Percentiles rank a stretch among this genome's conserved stretches.
Conservation (phyloP, 345 rosid species). For the Citrus maxima region DNA sequence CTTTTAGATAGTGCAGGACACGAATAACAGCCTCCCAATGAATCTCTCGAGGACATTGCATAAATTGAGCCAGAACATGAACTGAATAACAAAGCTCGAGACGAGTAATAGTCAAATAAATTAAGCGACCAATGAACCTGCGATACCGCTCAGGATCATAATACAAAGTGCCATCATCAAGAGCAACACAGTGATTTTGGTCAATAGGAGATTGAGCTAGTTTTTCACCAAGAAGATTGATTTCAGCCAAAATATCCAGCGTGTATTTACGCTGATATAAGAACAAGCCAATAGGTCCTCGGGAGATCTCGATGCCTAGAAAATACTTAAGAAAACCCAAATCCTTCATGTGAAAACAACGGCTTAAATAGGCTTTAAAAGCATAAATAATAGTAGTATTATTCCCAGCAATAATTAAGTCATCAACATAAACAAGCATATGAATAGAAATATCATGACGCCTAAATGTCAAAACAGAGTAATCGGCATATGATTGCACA, state of each 20-base stretch:
- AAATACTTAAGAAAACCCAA: background rate
- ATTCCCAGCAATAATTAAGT: background rate
- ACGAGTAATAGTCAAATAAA: background rate
- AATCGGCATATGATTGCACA: background rate
- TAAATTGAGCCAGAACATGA: background rate
- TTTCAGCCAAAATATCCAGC: background rate
- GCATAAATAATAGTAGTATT: no score
- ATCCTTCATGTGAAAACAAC: no score
- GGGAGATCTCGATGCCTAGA: slow-evolving; percentile 9
- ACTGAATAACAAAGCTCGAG: background rate
- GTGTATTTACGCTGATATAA: slow-evolving; percentile 3
- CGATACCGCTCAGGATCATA: background rate
- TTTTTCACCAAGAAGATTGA: background rate
- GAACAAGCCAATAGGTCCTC: background rate
- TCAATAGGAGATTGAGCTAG: background rate
- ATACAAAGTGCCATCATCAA: no score
- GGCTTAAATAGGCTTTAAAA: no score
- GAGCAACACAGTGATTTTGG: background rate
- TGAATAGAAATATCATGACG: background rate
- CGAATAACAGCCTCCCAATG: background rate
- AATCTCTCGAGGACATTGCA: background rate
- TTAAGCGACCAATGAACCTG: slow-evolving; percentile 4
- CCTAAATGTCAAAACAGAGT: background rate
- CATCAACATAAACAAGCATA: slow-evolving; percentile 6
- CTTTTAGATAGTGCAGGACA: background rate